Percentiles rank a stretch among this genome's conserved stretches.
phyloP scores from a whole-genome alignment of 805 yeast genomes.

The Starmerella stigmatis region DNA sequence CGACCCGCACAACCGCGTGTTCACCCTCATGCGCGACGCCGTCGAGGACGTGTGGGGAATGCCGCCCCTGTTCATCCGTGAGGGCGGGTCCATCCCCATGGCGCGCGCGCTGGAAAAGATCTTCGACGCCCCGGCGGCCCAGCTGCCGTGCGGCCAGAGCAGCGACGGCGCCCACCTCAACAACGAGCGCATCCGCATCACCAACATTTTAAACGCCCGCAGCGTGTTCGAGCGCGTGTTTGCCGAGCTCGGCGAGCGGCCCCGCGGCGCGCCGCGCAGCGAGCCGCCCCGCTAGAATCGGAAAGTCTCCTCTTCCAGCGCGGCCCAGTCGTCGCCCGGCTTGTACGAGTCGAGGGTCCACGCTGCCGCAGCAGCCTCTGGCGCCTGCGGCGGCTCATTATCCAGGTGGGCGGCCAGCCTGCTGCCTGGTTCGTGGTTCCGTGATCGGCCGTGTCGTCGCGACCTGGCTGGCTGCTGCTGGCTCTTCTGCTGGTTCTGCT shows the following conservation, averaged over 20 bases:
- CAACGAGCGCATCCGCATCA: slow-evolving; percentile 72
- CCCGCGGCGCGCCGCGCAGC: background rate
- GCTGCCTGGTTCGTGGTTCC: too few species aligned
- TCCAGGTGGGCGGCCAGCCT: background rate
- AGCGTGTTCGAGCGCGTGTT: slow-evolving; percentile 36
- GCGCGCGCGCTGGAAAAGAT: slow-evolving; percentile 72
- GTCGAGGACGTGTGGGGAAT: slow-evolving; percentile 61
- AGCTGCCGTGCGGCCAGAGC: slow-evolving; percentile 92
- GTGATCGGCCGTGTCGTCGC: too few species aligned
- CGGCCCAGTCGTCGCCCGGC: slow-evolving; percentile 6
- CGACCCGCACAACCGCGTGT: slow-evolving; percentile 65
- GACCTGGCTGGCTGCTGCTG: too few species aligned
- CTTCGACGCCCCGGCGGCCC: slow-evolving; percentile 83
- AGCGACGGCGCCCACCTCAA: slow-evolving; percentile 89
- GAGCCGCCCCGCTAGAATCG: background rate
- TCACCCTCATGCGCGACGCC: slow-evolving; percentile 52
- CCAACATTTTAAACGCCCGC: slow-evolving; percentile 66
- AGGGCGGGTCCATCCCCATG: slow-evolving; percentile 95
- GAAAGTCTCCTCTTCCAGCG: background rate
- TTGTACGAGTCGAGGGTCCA: slow-evolving; percentile 1
- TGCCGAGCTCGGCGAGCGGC: slow-evolving; percentile 12
- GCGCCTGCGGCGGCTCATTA: background rate
- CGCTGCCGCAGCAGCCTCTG: background rate
- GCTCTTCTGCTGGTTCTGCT: too few species aligned
- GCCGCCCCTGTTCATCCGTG: slow-evolving; percentile 79